Conservation (phyloP, 108 stramenopile species). For the Nitzschia inconspicua region DNA sequence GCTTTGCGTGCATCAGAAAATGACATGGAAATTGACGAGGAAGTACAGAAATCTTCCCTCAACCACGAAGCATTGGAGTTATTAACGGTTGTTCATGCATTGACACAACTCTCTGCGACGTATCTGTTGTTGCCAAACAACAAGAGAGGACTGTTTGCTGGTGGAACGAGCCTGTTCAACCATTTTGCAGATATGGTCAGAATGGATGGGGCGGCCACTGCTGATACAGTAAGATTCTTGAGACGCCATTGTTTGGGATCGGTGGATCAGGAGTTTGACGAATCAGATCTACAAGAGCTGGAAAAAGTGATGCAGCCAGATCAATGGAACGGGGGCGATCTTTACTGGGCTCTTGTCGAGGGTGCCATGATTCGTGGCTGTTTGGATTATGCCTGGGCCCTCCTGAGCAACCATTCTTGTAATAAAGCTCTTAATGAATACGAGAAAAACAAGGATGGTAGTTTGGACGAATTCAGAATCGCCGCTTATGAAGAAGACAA, state of each 20-base stretch:
- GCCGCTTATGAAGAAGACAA: slow-evolving; percentile 35
- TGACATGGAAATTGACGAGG: slow-evolving; percentile 5
- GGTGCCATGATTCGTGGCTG: slow-evolving; percentile 46
- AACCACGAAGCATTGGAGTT: slow-evolving; percentile 44
- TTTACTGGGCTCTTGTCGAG: slow-evolving; percentile 56
- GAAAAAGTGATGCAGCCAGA: slow-evolving; percentile 59
- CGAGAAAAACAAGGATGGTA: slow-evolving; percentile 3
- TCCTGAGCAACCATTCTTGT: slow-evolving; percentile 60
- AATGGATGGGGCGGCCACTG: slow-evolving; percentile 59
- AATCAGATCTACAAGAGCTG: slow-evolving; percentile 25
- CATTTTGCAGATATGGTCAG: slow-evolving; percentile 23
- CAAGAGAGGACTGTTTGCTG: slow-evolving; percentile 11
- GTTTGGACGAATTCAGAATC: slow-evolving; percentile 11
- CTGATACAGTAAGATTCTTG: slow-evolving; percentile 75
- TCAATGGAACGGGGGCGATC: slow-evolving; percentile 32
- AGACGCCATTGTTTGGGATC: slow-evolving; percentile 39
- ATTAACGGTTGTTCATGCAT: slow-evolving; percentile 46
- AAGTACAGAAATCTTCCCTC: background rate
- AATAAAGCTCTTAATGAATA: slow-evolving; percentile 30
- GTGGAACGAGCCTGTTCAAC: no score
- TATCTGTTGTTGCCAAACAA: slow-evolving; percentile 43
- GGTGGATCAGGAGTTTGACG: background rate
- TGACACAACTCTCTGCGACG: slow-evolving; percentile 63
- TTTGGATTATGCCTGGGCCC: slow-evolving; percentile 64
- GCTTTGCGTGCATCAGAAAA: slow-evolving; percentile 17